Evolutionary conservation across 1,284 basidiomycete genomes (phyloP).

Genomic region (Termitomyces sp.): DNA sequence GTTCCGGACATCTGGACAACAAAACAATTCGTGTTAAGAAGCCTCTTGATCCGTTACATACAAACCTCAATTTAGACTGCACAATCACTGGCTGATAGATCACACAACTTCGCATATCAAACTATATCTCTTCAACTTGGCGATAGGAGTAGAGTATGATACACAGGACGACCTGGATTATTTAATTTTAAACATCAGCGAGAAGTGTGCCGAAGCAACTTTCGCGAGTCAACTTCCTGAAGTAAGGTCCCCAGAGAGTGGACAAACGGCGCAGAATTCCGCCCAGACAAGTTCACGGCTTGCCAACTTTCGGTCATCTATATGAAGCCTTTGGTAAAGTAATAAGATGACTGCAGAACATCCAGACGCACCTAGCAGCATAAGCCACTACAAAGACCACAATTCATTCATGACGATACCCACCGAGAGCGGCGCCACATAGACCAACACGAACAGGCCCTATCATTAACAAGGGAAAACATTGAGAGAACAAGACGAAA

Average conservation of each 20-base stretch:
- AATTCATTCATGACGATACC: background rate
- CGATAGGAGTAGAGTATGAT: background rate
- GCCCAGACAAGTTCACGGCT: background rate
- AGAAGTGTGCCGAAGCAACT: background rate
- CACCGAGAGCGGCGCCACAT: background rate
- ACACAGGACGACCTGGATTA: slow-evolving; percentile 4
- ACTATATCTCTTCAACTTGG: background rate
- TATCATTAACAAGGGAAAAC: background rate
- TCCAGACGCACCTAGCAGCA: background rate
- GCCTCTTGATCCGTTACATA: too few species aligned
- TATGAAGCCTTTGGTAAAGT: background rate
- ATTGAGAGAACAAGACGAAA: accelerated
- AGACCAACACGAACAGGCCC: background rate
- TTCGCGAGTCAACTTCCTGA: background rate
- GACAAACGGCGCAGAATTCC: background rate
- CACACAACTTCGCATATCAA: background rate
- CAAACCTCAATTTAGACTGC: background rate
- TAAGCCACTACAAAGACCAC: background rate
- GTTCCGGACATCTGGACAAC: slow-evolving; percentile 28
- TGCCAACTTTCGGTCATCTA: background rate
- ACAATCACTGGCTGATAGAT: background rate
- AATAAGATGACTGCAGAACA: background rate
- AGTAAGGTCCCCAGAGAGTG: background rate
- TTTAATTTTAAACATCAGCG: background rate
- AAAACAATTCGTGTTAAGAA: background rate